phyloP scores from a whole-genome alignment of 148 eudicot species.

The Polygonum aviculare region DNA sequence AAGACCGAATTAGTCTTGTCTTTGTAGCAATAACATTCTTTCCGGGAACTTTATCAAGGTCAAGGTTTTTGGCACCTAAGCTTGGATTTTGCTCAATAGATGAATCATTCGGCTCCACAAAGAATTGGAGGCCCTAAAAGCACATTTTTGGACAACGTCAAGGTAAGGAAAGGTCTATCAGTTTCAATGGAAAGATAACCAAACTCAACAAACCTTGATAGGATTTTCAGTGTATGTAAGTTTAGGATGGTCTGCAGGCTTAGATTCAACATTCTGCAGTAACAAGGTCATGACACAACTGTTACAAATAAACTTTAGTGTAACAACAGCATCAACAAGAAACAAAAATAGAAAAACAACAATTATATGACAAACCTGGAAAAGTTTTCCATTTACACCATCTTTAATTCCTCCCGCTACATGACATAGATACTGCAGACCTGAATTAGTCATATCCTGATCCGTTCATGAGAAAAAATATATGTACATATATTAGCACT shows the following conservation, averaged over 20 bases:
- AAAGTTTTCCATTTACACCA: conserved; percentile 36
- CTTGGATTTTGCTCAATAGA: conserved; percentile 26
- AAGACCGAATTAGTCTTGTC: conserved; percentile 64
- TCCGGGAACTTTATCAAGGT: conserved; percentile 21
- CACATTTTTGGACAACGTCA: not conserved
- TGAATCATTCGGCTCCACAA: conserved; percentile 37
- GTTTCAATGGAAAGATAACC: not conserved
- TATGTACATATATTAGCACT: not conserved
- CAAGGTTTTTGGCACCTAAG: conserved; percentile 18
- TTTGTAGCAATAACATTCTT: conserved; percentile 26
- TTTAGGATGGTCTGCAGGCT: conserved; percentile 33
- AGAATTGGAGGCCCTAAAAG: conserved; percentile 70
- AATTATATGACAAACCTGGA: conserved; percentile 34
- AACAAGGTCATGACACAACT: conserved; percentile 7
- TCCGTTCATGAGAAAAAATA: not conserved
- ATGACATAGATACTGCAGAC: conserved; percentile 80
- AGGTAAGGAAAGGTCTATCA: not conserved
- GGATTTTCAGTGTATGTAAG: conserved; percentile 39
- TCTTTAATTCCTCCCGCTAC: conserved; percentile 61
- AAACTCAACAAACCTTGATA: conserved; percentile 40
- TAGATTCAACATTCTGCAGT: conserved; percentile 44
- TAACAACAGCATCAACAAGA: not conserved
- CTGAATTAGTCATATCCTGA: conserved; percentile 84
- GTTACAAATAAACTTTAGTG: not conserved
- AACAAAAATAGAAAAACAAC: not conserved